Percentiles rank a stretch among this genome's conserved stretches.
phyloP scores from a whole-genome alignment of 139 green algal genomes.

The Spirogloea muscicola region DNA sequence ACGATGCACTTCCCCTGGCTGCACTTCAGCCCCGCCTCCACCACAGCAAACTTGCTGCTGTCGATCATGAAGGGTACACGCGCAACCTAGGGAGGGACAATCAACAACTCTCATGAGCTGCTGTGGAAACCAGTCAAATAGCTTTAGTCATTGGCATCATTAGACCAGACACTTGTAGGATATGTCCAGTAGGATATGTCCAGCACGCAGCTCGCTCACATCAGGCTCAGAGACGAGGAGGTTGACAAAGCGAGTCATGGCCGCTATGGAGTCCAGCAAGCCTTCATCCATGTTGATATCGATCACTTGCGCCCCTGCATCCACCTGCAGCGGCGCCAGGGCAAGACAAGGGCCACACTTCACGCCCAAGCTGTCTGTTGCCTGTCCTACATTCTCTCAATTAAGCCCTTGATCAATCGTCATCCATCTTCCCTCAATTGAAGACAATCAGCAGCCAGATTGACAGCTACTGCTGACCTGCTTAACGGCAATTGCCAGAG shows the following conservation, averaged over 20 bases:
- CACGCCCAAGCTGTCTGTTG: too few species aligned
- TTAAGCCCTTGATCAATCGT: too few species aligned
- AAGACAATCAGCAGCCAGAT: too few species aligned
- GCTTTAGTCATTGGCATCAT: neutral
- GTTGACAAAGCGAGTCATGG: constrained; percentile 96
- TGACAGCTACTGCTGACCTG: too few species aligned
- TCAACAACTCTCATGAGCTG: neutral
- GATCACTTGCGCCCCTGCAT: constrained; percentile 72
- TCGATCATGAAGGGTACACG: constrained; percentile 98
- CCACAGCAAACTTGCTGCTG: constrained; percentile 91
- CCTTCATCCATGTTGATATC: constrained; percentile 99
- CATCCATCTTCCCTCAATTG: too few species aligned
- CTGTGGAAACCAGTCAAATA: neutral
- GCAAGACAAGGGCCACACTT: too few species aligned
- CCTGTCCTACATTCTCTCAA: too few species aligned
- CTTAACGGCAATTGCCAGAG: constrained; percentile 80
- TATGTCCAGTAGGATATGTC: too few species aligned
- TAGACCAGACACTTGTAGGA: neutral
- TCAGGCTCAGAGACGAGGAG: constrained; percentile 93
- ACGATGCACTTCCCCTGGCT: constrained; percentile 94
- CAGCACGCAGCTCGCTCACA: constrained; percentile 26
- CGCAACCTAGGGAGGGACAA: constrained; percentile 12
- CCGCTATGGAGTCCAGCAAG: constrained; percentile 87
- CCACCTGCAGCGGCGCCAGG: constrained; percentile 83
- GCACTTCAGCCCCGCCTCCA: constrained; percentile 96